Evolutionary conservation across 2,329 filamentous ascomycete species (phyloP), one percentile per base, ranked within the genome.

Genomic region (Monilinia vaccinii-corymbosi): DNA sequence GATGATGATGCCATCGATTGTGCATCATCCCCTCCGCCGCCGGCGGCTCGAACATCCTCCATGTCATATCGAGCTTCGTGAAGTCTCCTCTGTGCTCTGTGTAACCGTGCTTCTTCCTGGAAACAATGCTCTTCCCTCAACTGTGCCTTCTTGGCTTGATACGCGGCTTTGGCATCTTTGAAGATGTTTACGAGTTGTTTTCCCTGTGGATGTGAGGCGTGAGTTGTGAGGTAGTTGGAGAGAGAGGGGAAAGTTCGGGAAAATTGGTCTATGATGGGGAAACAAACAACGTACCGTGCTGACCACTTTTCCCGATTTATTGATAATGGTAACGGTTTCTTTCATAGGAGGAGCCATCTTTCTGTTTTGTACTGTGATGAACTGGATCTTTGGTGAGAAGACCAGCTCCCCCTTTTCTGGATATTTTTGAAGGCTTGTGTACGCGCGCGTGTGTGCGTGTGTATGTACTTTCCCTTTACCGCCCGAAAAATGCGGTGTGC

Each of bases 101-200:
- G 86, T 79, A 65, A 80, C 76, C 66, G 77, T 81, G 85, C 81
- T 55, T 80, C 77, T 45, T 78, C 70, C 63, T 80, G 79, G 44
- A 77, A 77, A 69, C 86, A 85, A 68, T 85, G 82, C 66, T 89
- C 84, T 23, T 86, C 84, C 72, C 85, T 85, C 68, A 96, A 81
- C 67, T 91, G 85, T 8, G 89, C 87, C 73, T 95, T 96, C 71
- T 89, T 89, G 70, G 96, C 90, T 60, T 86, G 82, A 75, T 97
- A 97, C 61, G 89, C 89, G 58, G 86, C 84, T 72, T 90, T 91
- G 64, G 92, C 93, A 72, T 97, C 91, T 73, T 91, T 96, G 80
- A 96, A 95, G 71, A 97, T 87, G 71, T 85, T 87, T 70, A 95
- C 83, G 28, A 97, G 79, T 68, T 96, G 89, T 76, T 95, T 96